Conservation (phyloP, 805 yeast genomes). For the Saccharomycopsis fermentans region DNA sequence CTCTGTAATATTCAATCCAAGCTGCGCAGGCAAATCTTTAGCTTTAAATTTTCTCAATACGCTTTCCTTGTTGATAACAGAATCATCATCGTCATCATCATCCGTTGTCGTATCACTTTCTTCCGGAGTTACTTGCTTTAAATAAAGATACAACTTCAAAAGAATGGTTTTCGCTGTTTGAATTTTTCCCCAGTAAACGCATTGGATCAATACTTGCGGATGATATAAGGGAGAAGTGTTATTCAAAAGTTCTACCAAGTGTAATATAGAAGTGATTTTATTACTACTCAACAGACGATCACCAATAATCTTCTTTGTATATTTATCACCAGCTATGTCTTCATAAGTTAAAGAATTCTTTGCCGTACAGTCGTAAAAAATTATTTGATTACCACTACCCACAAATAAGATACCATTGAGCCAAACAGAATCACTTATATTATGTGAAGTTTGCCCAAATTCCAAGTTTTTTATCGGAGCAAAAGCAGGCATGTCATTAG, state of each 20-base stretch:
- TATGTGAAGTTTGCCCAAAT: slow-evolving; percentile 65
- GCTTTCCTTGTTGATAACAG: slow-evolving; percentile 17
- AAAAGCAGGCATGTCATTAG: slow-evolving; percentile 70
- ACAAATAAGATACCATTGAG: slow-evolving; percentile 67
- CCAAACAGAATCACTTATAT: slow-evolving; percentile 88
- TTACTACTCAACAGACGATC: slow-evolving; percentile 29
- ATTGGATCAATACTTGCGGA: slow-evolving; percentile 78
- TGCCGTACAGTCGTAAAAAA: slow-evolving; percentile 54
- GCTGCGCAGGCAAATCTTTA: slow-evolving; percentile 7
- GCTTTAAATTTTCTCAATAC: slow-evolving; percentile 7
- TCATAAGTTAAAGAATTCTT: slow-evolving; percentile 35
- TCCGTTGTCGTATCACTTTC: slow-evolving; percentile 23
- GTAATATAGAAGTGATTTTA: slow-evolving; percentile 36
- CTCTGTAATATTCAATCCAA: slow-evolving; percentile 13
- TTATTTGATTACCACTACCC: slow-evolving; percentile 85
- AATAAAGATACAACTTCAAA: slow-evolving; percentile 37
- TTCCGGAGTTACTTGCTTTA: slow-evolving; percentile 45
- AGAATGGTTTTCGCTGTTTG: slow-evolving; percentile 48
- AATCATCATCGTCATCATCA: slow-evolving; percentile 24
- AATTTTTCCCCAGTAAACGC: slow-evolving; percentile 51
- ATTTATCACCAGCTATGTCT: slow-evolving; percentile 30
- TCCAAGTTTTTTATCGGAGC: slow-evolving; percentile 65
- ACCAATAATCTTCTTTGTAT: slow-evolving; percentile 46
- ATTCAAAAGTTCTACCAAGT: slow-evolving; percentile 65
- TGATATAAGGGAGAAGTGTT: slow-evolving; percentile 88